Percentiles rank a stretch among this genome's conserved stretches.
Conservation (phyloP, 352 stramenopile species). For the Pythium volutum region DNA sequence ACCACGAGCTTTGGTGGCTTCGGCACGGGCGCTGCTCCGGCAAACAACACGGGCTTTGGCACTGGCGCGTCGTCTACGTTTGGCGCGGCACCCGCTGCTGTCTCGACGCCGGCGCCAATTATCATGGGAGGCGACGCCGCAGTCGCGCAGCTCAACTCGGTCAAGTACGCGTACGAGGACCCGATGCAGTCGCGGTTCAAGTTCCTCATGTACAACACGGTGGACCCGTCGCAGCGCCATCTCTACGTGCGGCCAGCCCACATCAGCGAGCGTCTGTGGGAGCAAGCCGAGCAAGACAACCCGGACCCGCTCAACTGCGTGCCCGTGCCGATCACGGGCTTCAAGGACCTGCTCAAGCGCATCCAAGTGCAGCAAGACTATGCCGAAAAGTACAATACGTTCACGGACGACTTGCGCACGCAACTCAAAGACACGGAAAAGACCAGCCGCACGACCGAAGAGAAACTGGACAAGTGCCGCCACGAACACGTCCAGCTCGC, state of each 20-base stretch:
- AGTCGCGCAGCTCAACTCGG: conserved; percentile 72
- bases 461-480: conserved; percentile 84
- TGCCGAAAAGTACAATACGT: conserved; percentile 79
- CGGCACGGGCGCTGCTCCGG: neutral
- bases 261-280: conserved; percentile 85
- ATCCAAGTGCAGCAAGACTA: conserved; percentile 81
- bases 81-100: conserved; percentile 28
- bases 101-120: conserved; percentile 61
- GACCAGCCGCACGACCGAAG: conserved; percentile 67
- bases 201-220: conserved; percentile 88
- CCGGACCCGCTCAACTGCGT: conserved; percentile 78
- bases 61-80: conserved; percentile 25
- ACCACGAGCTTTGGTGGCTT: conserved; percentile 31
- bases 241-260: conserved; percentile 75
- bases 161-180: conserved; percentile 85
- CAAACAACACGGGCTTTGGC: conserved; percentile 32
- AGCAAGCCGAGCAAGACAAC: conserved; percentile 84
- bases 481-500: conserved; percentile 83
- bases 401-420: conserved; percentile 65
- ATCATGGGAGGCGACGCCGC: conserved; percentile 72
- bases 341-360: conserved; percentile 77
- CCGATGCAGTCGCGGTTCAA: conserved; percentile 85
- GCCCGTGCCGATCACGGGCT: conserved; percentile 72
- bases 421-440: conserved; percentile 85
- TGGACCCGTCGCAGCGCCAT: conserved; percentile 78